Base-by-base conservation (phyloP, 202 grass and related monocot species). In the Carex sylvatica region DNA sequence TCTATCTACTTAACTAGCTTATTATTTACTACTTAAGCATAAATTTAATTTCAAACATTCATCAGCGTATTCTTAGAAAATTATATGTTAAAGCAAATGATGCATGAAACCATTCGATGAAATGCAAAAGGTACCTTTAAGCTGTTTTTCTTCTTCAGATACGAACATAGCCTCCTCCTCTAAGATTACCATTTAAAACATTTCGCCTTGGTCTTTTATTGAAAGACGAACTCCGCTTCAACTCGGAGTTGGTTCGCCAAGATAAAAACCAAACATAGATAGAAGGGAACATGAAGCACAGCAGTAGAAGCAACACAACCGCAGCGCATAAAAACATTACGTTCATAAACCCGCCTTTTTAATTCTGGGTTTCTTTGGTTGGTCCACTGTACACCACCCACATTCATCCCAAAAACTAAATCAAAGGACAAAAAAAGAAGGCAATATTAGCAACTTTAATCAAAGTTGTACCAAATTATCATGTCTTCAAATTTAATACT, bases 331-430 rank as follows among this genome's bases (percentile, higher is more conserved):
- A 81, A 23, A 98, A 67, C 95, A 98, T 91, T 35, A 95, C 95
- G 77, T 93, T 98, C 78, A 91, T 76, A 83, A 98, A 98, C 8
- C 95, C 95, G 4, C 91, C 91, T 22, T 84, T 18, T 44, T 67
- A 91, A 84, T 55, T 88, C 76, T 30, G 92, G 95, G 72, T 86
- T 83, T 35, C 87, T 95, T 86, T 95, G 95, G 35, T 71, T 85
- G 11, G 91, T 98, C 95, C 95, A 95, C 4, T 91, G 92, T 80
- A 98, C 92, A 36, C 95, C 95, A 5, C 92, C 95, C 30, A 98
- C 95, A 69, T 98, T 98, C 95, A 98, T 98, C 46, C 95, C 95
- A 44, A 98, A 98, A 68, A 98, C 92, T 98, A 84, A 60, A 63
- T 9, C 40, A 53, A 59, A 83, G 22, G 28, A 23, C n/a, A 12